Conservation (phyloP, 2,329 filamentous ascomycete genomes). For the Fusarium sacchari region DNA sequence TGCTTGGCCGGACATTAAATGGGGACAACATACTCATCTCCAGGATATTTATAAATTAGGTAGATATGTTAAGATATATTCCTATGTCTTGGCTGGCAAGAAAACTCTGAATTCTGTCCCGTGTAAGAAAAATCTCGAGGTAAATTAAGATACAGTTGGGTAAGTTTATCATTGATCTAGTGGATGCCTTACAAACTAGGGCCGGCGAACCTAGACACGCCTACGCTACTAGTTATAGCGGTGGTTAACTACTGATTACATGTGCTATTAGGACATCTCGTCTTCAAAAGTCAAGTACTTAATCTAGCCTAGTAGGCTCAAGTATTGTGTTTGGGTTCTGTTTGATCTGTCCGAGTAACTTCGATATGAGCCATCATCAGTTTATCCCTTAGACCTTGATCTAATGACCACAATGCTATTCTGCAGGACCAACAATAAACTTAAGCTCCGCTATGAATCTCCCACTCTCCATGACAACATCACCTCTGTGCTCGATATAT, state of each 20-base stretch:
- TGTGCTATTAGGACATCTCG: neutral
- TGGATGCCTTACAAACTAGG: accelerated
- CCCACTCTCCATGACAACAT: neutral
- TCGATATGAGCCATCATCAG: accelerated
- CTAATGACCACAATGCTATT: too few relatives aligned
- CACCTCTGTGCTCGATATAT: neutral
- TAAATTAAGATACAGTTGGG: too few relatives aligned
- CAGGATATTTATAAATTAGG: neutral
- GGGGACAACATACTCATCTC: neutral
- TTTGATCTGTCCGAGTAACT: neutral
- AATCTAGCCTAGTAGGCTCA: too few relatives aligned
- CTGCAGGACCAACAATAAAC: neutral
- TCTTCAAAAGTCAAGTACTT: too few relatives aligned
- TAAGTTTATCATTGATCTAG: too few relatives aligned
- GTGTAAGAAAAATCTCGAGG: neutral
- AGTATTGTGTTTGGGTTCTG: too few relatives aligned
- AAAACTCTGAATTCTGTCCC: neutral
- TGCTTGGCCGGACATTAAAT: neutral
- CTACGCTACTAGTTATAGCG: too few relatives aligned
- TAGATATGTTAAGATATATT: neutral
- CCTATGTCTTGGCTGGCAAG: neutral
- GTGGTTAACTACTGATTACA: neutral
- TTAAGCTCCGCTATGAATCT: neutral
- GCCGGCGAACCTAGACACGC: neutral
- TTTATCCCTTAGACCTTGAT: too few relatives aligned